These are phyloP conservation scores for Circinella minor DNA, from an alignment of 371 early-diverging fungal genomes.

Conservation along the genomic window DNA sequence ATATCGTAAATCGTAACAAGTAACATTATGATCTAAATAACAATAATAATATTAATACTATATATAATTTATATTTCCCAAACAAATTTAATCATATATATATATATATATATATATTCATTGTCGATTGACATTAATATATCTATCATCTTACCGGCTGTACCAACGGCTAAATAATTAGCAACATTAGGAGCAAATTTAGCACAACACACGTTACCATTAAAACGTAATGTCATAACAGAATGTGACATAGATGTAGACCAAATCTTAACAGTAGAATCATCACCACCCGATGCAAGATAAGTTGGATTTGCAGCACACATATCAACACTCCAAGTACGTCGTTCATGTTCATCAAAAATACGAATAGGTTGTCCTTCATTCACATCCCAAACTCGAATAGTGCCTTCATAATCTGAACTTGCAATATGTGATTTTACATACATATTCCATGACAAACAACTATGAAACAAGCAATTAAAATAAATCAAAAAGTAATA, in stretches of 20 bases:
- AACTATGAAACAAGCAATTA: conserved; percentile 52
- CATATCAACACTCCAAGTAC: conserved; percentile 93
- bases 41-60: too few relatives aligned
- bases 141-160: conserved; percentile 66
- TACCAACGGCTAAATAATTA: conserved; percentile 83
- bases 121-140: background rate
- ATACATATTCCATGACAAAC: conserved; percentile 87
- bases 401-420: conserved; percentile 89
- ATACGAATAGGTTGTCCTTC: conserved; percentile 61
- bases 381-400: conserved; percentile 84
- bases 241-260: conserved; percentile 70
- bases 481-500: too few relatives aligned
- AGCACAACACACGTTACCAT: conserved; percentile 91
- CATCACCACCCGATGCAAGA: conserved; percentile 90
- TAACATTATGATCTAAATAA: conserved; percentile 78
- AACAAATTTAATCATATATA: too few relatives aligned
- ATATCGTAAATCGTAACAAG: conserved; percentile 86
- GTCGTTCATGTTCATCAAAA: conserved; percentile 87
- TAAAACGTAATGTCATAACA: conserved; percentile 76
- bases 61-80: too few relatives aligned
- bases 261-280: conserved; percentile 91
- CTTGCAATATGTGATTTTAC: conserved; percentile 80
- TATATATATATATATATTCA: conserved; percentile 5
- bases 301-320: conserved; percentile 74
- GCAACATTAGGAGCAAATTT: conserved; percentile 82